A percentile compares a stretch with the other conserved stretches of the same genome.
phyloP scores from a whole-genome alignment of 2,329 filamentous ascomycete genomes.

The Elsinoe ampelina region DNA sequence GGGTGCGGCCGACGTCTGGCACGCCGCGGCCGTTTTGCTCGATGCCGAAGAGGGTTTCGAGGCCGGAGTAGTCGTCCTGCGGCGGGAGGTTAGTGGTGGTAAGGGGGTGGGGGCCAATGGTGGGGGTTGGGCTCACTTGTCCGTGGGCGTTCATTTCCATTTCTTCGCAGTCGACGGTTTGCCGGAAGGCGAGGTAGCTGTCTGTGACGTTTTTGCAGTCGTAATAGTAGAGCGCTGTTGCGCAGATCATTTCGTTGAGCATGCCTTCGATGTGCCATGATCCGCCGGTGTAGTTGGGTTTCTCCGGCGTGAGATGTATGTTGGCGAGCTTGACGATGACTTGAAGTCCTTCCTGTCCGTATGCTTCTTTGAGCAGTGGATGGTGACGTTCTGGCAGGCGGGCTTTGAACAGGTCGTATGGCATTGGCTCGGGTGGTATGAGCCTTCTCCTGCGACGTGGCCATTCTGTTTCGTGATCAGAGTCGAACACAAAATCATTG shows the following conservation, averaged over 20 bases:
- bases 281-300: constrained; percentile 45
- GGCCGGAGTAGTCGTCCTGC: constrained; percentile 25
- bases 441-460: not conserved
- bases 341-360: constrained; percentile 42
- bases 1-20: constrained; percentile 40
- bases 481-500: not conserved
- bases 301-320: constrained; percentile 50
- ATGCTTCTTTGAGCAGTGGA: constrained; percentile 18
- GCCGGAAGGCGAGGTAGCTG: constrained; percentile 42
- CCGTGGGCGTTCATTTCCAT: constrained; percentile 21
- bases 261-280: constrained; percentile 44
- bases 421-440: not conserved
- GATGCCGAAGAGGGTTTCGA: constrained; percentile 32
- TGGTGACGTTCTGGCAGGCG: not conserved
- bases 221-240: constrained; percentile 54
- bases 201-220: constrained; percentile 50
- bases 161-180: constrained; percentile 13
- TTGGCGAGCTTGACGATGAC: constrained; percentile 55
- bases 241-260: constrained; percentile 55
- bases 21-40: constrained; percentile 26
- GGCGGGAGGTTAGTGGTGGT: not conserved
- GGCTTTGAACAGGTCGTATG: not conserved
- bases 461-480: constrained; percentile 7
- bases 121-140: not conserved
- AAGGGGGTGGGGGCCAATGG: not conserved